Conservation (phyloP, 2,329 filamentous ascomycete genomes). For the Corinectria fuckeliana region DNA sequence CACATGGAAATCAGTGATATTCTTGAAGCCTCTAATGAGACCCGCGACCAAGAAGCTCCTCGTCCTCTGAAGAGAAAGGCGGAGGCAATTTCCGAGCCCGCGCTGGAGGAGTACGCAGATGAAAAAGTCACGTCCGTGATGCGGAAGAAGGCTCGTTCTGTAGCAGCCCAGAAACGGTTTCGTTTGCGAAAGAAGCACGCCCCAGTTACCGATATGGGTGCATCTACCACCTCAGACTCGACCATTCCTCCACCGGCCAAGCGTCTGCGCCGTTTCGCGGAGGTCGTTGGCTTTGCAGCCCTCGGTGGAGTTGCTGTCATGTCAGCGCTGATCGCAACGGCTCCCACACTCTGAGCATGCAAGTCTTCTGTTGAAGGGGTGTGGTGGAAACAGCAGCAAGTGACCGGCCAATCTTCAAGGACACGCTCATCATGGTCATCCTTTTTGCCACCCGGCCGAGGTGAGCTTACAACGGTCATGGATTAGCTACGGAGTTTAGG, state of each 20-base stretch:
- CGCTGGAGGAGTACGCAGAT: conserved; percentile 17
- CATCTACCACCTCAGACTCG: not conserved
- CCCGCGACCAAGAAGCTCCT: not conserved
- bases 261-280: conserved; percentile 44
- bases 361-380: not conserved
- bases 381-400: not conserved
- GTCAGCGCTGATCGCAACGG: conserved; percentile 49
- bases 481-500: conserved; percentile 28
- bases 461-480: not conserved
- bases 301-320: conserved; percentile 49
- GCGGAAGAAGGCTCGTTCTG: not conserved
- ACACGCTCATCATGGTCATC: not conserved
- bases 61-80: conserved; percentile 37
- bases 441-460: not conserved
- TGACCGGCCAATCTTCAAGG: not conserved
- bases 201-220: not conserved
- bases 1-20: conserved; percentile 7
- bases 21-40: conserved; percentile 1
- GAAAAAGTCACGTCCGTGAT: not conserved
- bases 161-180: not conserved
- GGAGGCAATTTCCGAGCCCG: conserved; percentile 34
- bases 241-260: conserved; percentile 33
- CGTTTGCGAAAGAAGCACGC: not conserved
- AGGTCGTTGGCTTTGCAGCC: conserved; percentile 45
- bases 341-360: conserved; percentile 36